Percentiles rank a stretch among this genome's conserved stretches.
Conservation (phyloP, 768 basidiomycete species). For the Sarcomyxa edulis region DNA sequence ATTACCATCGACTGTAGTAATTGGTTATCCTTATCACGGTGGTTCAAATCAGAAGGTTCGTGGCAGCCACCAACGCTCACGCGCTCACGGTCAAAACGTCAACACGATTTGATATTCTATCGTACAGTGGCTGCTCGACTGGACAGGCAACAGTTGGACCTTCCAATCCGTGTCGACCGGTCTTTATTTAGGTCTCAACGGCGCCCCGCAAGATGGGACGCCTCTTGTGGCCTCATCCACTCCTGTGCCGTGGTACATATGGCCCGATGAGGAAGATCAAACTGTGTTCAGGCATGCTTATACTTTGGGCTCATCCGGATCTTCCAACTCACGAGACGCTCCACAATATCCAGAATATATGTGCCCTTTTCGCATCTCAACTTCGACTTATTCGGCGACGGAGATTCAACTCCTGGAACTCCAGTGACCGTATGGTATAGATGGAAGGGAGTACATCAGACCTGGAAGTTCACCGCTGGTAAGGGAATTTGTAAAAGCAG, state of each 20-base stretch:
- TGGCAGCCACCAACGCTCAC: neutral
- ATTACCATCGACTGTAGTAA: slow-evolving; percentile 27
- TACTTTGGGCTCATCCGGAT: no score
- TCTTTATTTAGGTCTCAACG: slow-evolving; percentile 34
- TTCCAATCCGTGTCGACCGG: slow-evolving; percentile 37
- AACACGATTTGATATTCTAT: no score
- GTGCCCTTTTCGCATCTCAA: no score
- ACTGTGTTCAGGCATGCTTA: no score
- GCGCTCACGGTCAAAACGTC: neutral
- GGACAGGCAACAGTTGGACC: slow-evolving; percentile 30
- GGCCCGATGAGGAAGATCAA: slow-evolving; percentile 37
- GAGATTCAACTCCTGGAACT: no score
- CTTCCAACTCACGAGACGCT: no score
- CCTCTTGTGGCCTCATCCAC: slow-evolving; percentile 29
- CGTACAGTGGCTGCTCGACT: slow-evolving; percentile 51
- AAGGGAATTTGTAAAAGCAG: no score
- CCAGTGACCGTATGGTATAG: no score
- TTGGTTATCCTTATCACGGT: slow-evolving; percentile 38
- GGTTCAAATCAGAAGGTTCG: slow-evolving; percentile 42
- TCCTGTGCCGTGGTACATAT: slow-evolving; percentile 45
- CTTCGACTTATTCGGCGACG: no score
- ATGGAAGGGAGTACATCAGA: no score
- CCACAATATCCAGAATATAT: no score
- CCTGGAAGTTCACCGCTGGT: no score
- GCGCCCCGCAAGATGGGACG: slow-evolving; percentile 33